phyloP scores from a whole-genome alignment of 805 yeast genomes.

The Kodamaea restingae region DNA sequence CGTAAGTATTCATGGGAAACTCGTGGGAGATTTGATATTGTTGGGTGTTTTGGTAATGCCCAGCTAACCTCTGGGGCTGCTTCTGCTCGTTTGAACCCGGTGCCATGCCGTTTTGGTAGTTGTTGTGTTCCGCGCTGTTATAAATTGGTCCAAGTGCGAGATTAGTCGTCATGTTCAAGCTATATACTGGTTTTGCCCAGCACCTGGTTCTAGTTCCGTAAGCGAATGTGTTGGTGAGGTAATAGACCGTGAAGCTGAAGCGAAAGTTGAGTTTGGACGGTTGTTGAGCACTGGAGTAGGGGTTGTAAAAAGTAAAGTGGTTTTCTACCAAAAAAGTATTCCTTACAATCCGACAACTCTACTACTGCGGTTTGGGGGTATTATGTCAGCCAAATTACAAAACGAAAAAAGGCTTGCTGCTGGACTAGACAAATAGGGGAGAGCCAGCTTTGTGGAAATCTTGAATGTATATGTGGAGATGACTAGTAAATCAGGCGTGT shows the following conservation, averaged over 20 bases:
- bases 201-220: background rate
- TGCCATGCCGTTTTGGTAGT: background rate
- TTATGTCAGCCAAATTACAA: background rate
- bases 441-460: background rate
- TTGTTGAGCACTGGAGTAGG: background rate
- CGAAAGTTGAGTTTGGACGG: background rate
- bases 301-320: background rate
- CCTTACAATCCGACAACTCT: background rate
- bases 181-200: background rate
- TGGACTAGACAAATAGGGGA: background rate
- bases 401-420: conserved; percentile 1
- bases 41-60: background rate
- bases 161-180: background rate
- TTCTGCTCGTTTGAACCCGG: background rate
- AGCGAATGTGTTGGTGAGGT: conserved; percentile 3
- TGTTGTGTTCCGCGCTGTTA: background rate
- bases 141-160: background rate
- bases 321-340: background rate
- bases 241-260: no score
- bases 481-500: no score
- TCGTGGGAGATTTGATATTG: background rate
- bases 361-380: conserved; percentile 2
- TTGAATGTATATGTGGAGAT: background rate
- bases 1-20: background rate
- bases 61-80: background rate